phyloP scores from a whole-genome alignment of 306 rosid species.

The Casuarina glauca region DNA sequence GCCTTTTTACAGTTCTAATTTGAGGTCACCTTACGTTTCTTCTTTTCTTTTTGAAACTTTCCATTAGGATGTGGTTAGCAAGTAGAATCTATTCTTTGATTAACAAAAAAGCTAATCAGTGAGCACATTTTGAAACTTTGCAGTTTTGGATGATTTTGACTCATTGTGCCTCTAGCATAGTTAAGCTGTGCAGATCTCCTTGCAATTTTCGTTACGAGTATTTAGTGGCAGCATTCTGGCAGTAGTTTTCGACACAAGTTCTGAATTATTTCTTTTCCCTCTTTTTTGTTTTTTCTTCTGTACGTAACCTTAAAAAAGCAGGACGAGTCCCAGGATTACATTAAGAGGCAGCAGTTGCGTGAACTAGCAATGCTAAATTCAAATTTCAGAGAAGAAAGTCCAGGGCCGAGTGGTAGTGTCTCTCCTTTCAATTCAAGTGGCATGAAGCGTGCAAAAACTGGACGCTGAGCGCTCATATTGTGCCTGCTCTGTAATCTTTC shows the following conservation, averaged over 20 bases:
- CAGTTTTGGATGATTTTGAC: neutral
- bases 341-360: conserved; percentile 90
- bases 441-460: conserved; percentile 93
- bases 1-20: conserved; percentile 10
- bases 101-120: neutral
- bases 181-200: neutral
- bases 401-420: conserved; percentile 86
- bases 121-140: conserved; percentile 13
- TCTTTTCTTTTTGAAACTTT: conserved; percentile 6
- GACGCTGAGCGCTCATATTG: conserved; percentile 52
- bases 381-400: conserved; percentile 88
- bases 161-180: neutral
- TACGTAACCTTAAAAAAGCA: conserved; percentile 37
- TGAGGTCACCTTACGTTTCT: neutral
- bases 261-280: neutral
- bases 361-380: conserved; percentile 90
- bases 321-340: conserved; percentile 93
- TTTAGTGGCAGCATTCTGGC: neutral
- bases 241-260: conserved; percentile 10
- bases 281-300: conserved; percentile 15
- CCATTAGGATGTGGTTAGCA: neutral
- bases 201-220: neutral
- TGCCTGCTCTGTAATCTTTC: conserved; percentile 29
- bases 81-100: neutral
- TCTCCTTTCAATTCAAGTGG: conserved; percentile 96